Percentiles rank a stretch among this genome's conserved stretches.
Conservation (phyloP, 176 grass and related monocot genomes). For the Triticum urartu region DNA sequence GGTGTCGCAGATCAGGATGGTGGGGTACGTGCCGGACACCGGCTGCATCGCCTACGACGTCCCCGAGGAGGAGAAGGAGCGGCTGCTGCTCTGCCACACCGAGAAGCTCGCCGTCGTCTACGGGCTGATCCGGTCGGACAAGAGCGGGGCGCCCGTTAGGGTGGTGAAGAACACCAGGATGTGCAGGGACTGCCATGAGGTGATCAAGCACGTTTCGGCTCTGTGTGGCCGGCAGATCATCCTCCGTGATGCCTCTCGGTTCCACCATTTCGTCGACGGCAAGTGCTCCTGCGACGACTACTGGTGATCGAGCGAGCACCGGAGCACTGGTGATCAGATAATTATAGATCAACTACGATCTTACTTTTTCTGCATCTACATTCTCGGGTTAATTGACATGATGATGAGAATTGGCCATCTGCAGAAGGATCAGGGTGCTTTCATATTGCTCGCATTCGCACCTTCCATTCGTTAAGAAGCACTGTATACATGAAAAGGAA, state of each 20-base stretch:
- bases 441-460: not conserved
- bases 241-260: constrained; percentile 57
- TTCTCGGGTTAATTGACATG: not conserved
- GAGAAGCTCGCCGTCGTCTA: constrained; percentile 83
- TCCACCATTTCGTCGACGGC: constrained; percentile 72
- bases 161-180: constrained; percentile 86
- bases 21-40: constrained; percentile 70
- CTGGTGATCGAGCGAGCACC: constrained; percentile 42
- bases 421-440: not conserved
- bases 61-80: constrained; percentile 62
- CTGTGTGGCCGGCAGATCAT: constrained; percentile 49
- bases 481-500: too few species aligned
- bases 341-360: not conserved
- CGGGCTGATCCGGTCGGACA: constrained; percentile 55
- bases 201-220: constrained; percentile 56
- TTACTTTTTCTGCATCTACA: constrained; percentile 23
- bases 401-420: not conserved
- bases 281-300: constrained; percentile 81
- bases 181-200: constrained; percentile 79
- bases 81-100: constrained; percentile 66
- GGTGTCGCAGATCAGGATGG: constrained; percentile 44
- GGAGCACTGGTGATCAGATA: not conserved
- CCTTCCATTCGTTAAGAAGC: too few species aligned
- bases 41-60: constrained; percentile 64
- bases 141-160: constrained; percentile 48